Conservation (phyloP, 2,329 filamentous ascomycete species). For the Ophiostoma himal-ulmi region DNA sequence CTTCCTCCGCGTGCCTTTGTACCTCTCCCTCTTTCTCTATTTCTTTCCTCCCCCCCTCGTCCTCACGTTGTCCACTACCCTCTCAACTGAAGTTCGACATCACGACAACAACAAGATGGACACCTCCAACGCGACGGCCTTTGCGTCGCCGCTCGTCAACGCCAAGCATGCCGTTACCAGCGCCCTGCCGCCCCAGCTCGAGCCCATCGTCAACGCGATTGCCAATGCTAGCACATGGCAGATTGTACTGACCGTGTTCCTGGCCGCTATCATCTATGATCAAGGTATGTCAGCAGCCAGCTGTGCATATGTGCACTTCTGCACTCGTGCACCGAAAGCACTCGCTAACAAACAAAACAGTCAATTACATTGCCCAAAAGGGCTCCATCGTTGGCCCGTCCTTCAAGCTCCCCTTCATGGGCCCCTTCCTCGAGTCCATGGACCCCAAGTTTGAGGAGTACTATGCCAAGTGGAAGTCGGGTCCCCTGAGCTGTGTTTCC, state of each 20-base stretch:
- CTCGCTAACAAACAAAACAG: slow-evolving; percentile 40
- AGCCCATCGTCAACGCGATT: slow-evolving; percentile 50
- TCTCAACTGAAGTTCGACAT: neutral
- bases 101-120: slow-evolving; percentile 22
- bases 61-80: neutral
- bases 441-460: slow-evolving; percentile 90
- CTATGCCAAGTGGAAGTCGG: slow-evolving; percentile 85
- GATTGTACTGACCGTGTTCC: slow-evolving; percentile 63
- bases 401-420: slow-evolving; percentile 80
- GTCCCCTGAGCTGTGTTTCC: slow-evolving; percentile 89
- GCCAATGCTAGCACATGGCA: slow-evolving; percentile 56
- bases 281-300: slow-evolving; percentile 56
- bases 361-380: slow-evolving; percentile 69
- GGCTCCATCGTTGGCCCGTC: slow-evolving; percentile 68
- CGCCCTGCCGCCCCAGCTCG: slow-evolving; percentile 50
- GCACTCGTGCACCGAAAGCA: neutral
- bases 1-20: neutral
- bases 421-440: slow-evolving; percentile 89
- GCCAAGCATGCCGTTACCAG: slow-evolving; percentile 44
- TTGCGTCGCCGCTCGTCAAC: slow-evolving; percentile 62
- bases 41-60: neutral
- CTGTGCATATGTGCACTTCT: neutral
- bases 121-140: slow-evolving; percentile 53
- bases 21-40: neutral
- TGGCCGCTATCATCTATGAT: slow-evolving; percentile 74